Evolutionary conservation across 1,284 basidiomycete species (phyloP), one percentile per base, ranked within the genome.

Genomic region (Irpex lacteus): DNA sequence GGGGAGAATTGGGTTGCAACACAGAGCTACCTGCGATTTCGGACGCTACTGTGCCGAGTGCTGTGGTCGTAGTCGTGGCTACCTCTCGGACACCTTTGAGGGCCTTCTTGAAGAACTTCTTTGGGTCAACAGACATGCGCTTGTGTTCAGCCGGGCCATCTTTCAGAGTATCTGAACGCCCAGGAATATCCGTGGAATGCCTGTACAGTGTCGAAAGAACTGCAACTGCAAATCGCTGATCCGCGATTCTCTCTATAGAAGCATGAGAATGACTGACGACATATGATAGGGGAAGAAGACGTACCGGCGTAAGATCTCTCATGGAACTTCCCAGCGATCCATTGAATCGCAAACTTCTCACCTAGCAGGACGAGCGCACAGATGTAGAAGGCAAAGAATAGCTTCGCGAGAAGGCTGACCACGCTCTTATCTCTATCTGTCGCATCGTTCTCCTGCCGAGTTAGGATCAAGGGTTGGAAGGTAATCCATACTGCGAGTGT

Each of bases 281-380:
- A 60, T 44, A 18, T 52, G 50, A 37, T 19, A 38, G 59, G 2
- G 34, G 21, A 59, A 19, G 26, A 59, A 5, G 4, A 73, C 81
- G 36, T 57, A 88, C 88, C 88, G 62, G 91, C 91, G 74, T 95
- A 97, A 7, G 92, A 94, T 68, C 90, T 85, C 71, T 93, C 90
- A 77, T 97, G 95, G 82, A 96, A 97, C 72, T 91, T 91, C 69
- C 77, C 80, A 65, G 92, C 91, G 69, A 96, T 94, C 79, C 89
- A 88, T 74, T 98, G 96, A 63, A 98, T 92, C 13, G 90, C 75
- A 66, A 96, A 85, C 75, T 98, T 98, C 75, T 97, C 94, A 60
- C 84, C 87, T 7, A 93, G 81, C 6, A 96, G 82, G 26, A 96
- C 82, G 40, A 85, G 82, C 0, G 89, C 78, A 72, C 89, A 93